Base-by-base conservation (phyloP, 495 filamentous ascomycete species). In the Tuber magnatum region DNA sequence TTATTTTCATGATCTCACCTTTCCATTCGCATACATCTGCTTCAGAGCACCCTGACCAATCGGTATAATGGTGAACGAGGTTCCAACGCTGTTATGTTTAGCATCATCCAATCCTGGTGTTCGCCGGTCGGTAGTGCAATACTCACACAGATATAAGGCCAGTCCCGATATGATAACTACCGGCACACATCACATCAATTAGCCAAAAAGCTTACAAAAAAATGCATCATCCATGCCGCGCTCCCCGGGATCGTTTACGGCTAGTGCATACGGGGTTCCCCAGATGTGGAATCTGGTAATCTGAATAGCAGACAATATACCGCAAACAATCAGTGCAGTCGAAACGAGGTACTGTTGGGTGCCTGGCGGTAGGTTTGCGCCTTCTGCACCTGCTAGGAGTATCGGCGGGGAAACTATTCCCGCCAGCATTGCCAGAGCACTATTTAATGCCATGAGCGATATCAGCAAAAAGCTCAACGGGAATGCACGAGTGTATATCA, bases 21-120 rank as follows among this genome's bases (percentile, higher is more conserved):
- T 87, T 32, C 94, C 94, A 68, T 92, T 94, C 39, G 84, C 85
- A 82, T 97, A 97, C 92, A 97, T 97, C 80, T 97, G 93, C 16
- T 83, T 75, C 70, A 97, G 90, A 0, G 90, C 92, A 38, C 92
- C 92, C 10, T 88, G 87, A 16, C 93, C 92, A 28, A 97, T 90
- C 10, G 94, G 92, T 77, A 97, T 95, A 70, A 93, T 92, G 32
- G 93, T 87, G 83, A 97, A 97, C 1, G 91, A 93, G 40, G 92
- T 92, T 70, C 93, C 93, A 28, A 97, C 92, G 28, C 81, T 82
- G 56, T 41, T 38, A 41, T 28, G 22, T 70, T 38, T 56, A 71
- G 22, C 40, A 18, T 40, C 68, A 32, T 4, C 68, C 32, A 24
- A 12, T 38, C 1, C 24, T 43, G 61, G 32, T n/a, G 24, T 41